phyloP scores from a whole-genome alignment of 768 basidiomycete species.

The Lentinula boryana region DNA sequence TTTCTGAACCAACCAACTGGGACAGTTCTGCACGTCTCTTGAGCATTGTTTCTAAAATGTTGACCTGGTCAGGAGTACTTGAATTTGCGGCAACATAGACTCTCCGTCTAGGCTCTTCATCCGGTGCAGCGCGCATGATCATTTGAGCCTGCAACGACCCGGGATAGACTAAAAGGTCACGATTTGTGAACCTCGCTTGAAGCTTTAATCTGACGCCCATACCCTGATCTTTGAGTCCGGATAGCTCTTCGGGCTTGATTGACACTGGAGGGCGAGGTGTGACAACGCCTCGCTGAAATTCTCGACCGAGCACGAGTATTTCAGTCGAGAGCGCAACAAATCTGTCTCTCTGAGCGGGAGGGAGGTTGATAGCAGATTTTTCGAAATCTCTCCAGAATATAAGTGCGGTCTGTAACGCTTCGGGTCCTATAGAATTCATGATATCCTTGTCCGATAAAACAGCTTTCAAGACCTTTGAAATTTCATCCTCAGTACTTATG shows the following conservation, averaged over 20 bases:
- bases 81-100: slow-evolving; percentile 81
- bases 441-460: slow-evolving; percentile 67
- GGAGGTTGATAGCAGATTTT: slow-evolving; percentile 91
- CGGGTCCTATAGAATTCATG: slow-evolving; percentile 58
- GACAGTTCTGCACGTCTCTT: slow-evolving; percentile 78
- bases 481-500: neutral
- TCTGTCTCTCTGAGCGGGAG: slow-evolving; percentile 64
- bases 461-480: slow-evolving; percentile 57
- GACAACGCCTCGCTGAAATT: slow-evolving; percentile 69
- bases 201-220: slow-evolving; percentile 70
- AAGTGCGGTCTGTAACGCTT: slow-evolving; percentile 81
- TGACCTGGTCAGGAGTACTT: slow-evolving; percentile 69
- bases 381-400: slow-evolving; percentile 98
- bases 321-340: slow-evolving; percentile 90
- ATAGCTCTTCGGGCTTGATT: slow-evolving; percentile 63
- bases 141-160: slow-evolving; percentile 88
- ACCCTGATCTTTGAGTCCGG: slow-evolving; percentile 70
- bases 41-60: slow-evolving; percentile 71
- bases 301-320: slow-evolving; percentile 80
- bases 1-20: slow-evolving; percentile 74
- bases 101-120: slow-evolving; percentile 74
- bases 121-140: slow-evolving; percentile 85
- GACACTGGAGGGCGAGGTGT: slow-evolving; percentile 58
- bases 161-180: slow-evolving; percentile 75
- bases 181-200: slow-evolving; percentile 72